Conservation (phyloP, 352 stramenopile genomes). For the Phytophthora multivora region DNA sequence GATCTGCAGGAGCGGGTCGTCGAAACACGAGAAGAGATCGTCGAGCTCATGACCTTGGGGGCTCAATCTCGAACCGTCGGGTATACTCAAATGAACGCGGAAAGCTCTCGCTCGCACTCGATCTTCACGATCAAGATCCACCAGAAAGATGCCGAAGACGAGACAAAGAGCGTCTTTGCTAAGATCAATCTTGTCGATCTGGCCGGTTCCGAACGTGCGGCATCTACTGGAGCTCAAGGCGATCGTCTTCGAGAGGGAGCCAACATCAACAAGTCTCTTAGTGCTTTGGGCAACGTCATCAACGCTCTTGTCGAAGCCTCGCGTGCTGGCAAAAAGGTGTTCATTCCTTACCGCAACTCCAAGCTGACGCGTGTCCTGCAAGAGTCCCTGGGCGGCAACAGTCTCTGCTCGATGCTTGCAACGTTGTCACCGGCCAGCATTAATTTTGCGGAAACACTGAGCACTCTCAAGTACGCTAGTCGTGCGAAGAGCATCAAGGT, state of each 20-base stretch:
- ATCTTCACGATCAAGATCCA: slow-evolving; percentile 97
- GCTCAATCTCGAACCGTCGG: slow-evolving; percentile 71
- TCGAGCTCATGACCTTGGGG: slow-evolving; percentile 80
- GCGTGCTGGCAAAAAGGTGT: slow-evolving; percentile 83
- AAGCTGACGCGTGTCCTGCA: slow-evolving; percentile 94
- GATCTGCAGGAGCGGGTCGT: slow-evolving; percentile 91
- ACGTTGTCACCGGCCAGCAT: slow-evolving; percentile 94
- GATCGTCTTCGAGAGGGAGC: slow-evolving; percentile 93
- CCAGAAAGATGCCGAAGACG: slow-evolving; percentile 87
- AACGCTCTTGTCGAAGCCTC: slow-evolving; percentile 90
- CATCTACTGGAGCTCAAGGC: slow-evolving; percentile 91
- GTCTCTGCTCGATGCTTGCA: slow-evolving; percentile 95
- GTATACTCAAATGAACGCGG: slow-evolving; percentile 94
- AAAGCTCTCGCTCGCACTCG: slow-evolving; percentile 93
- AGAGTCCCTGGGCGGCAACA: slow-evolving; percentile 93
- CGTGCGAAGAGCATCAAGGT: slow-evolving; percentile 95
- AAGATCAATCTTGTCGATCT: slow-evolving; percentile 97
- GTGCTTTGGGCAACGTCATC: slow-evolving; percentile 93
- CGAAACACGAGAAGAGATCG: slow-evolving; percentile 82
- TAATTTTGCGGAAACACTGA: slow-evolving; percentile 95
- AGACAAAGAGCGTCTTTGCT: slow-evolving; percentile 88
- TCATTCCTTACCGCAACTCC: slow-evolving; percentile 94
- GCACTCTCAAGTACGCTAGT: slow-evolving; percentile 95
- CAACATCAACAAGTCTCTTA: slow-evolving; percentile 95
- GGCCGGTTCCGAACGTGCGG: slow-evolving; percentile 89